Base-by-base conservation (phyloP, 2,329 filamentous ascomycete species). In the Sporothrix protearum region DNA sequence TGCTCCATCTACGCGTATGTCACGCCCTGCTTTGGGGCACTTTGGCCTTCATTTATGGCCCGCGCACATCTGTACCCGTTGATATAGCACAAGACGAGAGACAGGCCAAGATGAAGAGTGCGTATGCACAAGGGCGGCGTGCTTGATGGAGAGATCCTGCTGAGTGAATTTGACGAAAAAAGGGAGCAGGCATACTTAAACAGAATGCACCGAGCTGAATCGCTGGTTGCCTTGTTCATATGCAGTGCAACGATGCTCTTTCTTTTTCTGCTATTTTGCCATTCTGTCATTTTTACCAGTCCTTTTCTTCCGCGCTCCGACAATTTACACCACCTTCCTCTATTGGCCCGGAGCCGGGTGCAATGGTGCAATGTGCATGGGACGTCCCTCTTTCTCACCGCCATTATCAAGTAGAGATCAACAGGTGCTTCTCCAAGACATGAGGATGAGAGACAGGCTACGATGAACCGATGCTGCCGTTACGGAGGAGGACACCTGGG, bases 241-340 rank as follows among this genome's bases (percentile, higher is more conserved):
- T 49, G 63, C 39, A 66, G 63, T 66, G 63, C 42, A 66, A 66
- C 63, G 16, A 6, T 49, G 39, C 16, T 19, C 7, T 39, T 61
- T 39, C 19, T 39, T 2, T 25, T 25, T 64, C 4, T 19, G 7
- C 7, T 66, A n/a, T 28, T 33, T 49, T 30, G n/a, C n/a, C n/a
- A n/a, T n/a, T n/a, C n/a, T n/a, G n/a, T n/a, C n/a, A n/a, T n/a
- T 33, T 36, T 39, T 36, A 16, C 28, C n/a, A 33, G 63, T 36
- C 8, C 45, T 57, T 14, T 67, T 36, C 45, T 33, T 25, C 42
- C 9, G 28, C 16, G 4, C 16, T 51, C 19, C 39, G 42, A 12
- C 36, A 33, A 63, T n/a, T 39, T 39, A 49, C 63, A 67, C 63
- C 45, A 67, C 45, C 63, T 36, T 53, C 39, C 61, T 47, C 39